Evolutionary conservation across 2,329 filamentous ascomycete genomes (phyloP).

Genomic region (Keithomyces neogunnii): DNA sequence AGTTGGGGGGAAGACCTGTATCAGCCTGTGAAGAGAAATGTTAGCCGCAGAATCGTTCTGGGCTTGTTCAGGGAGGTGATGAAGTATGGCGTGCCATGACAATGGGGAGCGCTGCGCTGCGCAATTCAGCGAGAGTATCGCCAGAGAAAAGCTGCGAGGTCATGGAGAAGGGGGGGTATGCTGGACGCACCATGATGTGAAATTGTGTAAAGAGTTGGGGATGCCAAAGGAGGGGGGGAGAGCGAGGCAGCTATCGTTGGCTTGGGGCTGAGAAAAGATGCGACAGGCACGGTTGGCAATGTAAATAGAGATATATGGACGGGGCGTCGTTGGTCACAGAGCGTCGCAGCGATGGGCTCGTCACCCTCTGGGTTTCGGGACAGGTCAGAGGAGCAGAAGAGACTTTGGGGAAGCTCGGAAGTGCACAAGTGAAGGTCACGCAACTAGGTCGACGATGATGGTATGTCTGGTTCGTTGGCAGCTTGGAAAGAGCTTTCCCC

Average conservation of each 20-base stretch:
- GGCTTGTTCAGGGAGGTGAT: neutral
- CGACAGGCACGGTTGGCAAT: neutral
- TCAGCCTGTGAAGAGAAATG: constrained; percentile 42
- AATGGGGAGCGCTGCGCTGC: constrained; percentile 6
- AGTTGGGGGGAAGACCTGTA: constrained; percentile 73
- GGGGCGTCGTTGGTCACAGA: neutral
- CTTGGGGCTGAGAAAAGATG: neutral
- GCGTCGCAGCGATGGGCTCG: neutral
- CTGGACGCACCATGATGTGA: constrained; percentile 8
- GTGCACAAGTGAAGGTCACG: too few species aligned
- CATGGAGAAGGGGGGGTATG: constrained; percentile 1
- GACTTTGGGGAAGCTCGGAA: too few species aligned
- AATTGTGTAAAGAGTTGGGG: neutral
- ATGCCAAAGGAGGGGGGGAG: neutral
- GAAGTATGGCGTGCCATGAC: constrained; percentile 6
- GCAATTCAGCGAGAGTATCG: constrained; percentile 5
- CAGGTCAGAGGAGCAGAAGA: neutral
- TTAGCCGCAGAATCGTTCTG: neutral
- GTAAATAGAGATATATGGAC: neutral
- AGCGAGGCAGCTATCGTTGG: constrained; percentile 2
- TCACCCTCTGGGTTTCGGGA: neutral
- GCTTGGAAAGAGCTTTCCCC: neutral
- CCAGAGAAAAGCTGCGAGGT: constrained; percentile 6
- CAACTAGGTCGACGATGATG: too few species aligned
- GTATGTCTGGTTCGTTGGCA: neutral